phyloP scores from a whole-genome alignment of 2,329 filamentous ascomycete genomes.

The Fusarium hostae region DNA sequence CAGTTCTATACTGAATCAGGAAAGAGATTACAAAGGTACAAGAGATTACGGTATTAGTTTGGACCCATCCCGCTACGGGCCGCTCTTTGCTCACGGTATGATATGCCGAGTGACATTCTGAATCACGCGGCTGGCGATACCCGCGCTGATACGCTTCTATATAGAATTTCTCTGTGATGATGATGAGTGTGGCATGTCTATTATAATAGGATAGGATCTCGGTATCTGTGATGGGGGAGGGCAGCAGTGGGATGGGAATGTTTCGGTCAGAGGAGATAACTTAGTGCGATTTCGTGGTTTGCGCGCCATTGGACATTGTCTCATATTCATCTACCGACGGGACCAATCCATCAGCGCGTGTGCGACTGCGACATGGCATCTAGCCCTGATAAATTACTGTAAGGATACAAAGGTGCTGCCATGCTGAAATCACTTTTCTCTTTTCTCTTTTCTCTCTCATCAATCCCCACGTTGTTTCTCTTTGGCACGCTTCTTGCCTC shows the following conservation, averaged over 20 bases:
- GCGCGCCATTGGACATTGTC: not conserved
- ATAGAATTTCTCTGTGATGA: not conserved
- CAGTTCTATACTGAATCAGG: conserved; percentile 1
- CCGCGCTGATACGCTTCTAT: not conserved
- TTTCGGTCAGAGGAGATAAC: not conserved
- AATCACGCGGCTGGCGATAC: not conserved
- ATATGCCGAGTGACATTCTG: conserved; percentile 1
- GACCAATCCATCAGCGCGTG: not conserved
- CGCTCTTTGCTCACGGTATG: not conserved
- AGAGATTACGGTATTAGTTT: conserved; percentile 4
- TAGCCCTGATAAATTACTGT: not conserved
- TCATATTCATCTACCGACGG: not conserved
- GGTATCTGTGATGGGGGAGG: not conserved
- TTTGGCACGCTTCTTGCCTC: not conserved
- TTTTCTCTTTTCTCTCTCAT: not conserved
- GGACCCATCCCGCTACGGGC: conserved; percentile 12
- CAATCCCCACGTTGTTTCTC: conserved; percentile 9
- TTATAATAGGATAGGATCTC: not conserved
- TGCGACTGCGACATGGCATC: not conserved
- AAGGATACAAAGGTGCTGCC: not conserved
- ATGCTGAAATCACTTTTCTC: conserved; percentile 9
- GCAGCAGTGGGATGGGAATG: not conserved
- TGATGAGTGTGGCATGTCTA: not conserved
- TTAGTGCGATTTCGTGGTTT: not conserved
- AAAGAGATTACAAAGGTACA: not conserved